These are phyloP conservation scores for Castanea sativa DNA, from an alignment of 306 rosid genomes.

Conservation along the genomic window DNA sequence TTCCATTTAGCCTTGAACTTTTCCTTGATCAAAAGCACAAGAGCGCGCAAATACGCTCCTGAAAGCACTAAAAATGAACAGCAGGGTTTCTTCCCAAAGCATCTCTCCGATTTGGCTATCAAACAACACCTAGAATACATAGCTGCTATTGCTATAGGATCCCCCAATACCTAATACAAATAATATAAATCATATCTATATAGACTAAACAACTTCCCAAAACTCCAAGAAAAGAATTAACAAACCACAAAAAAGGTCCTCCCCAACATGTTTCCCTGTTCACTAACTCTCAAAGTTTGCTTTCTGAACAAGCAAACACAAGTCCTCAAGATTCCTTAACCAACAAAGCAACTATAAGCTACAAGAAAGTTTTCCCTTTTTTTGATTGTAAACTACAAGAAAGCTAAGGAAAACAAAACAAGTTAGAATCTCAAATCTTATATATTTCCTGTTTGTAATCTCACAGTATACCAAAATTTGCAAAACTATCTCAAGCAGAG, in stretches of 20 bases:
- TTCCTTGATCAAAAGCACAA: slow-evolving; percentile 46
- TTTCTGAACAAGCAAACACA: slow-evolving; percentile 66
- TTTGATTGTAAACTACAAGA: slow-evolving; percentile 31
- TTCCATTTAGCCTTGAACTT: slow-evolving; percentile 52
- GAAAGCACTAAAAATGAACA: slow-evolving; percentile 56
- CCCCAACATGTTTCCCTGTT: slow-evolving; percentile 24
- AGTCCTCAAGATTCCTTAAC: slow-evolving; percentile 31
- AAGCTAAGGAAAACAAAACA: slow-evolving; percentile 22
- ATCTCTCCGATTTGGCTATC: slow-evolving; percentile 45
- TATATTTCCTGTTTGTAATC: slow-evolving; percentile 20
- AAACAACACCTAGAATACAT: slow-evolving; percentile 70
- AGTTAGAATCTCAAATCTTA: slow-evolving; percentile 10
- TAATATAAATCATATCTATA: slow-evolving; percentile 22
- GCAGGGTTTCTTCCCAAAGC: slow-evolving; percentile 57
- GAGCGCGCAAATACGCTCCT: slow-evolving; percentile 44
- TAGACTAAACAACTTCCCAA: slow-evolving; percentile 28
- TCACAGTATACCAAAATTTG: slow-evolving; percentile 18
- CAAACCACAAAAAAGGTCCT: slow-evolving; percentile 22
- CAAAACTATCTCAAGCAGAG: slow-evolving; percentile 7
- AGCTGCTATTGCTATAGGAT: slow-evolving; percentile 15
- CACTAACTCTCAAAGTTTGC: slow-evolving; percentile 46
- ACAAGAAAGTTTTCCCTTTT: slow-evolving; percentile 23
- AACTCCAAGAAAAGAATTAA: slow-evolving; percentile 49
- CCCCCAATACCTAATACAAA: slow-evolving; percentile 20
- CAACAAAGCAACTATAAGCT: slow-evolving; percentile 24